Evolutionary conservation across 2,329 filamentous ascomycete genomes (phyloP).

Genomic region (Metarhizium anisopliae): DNA sequence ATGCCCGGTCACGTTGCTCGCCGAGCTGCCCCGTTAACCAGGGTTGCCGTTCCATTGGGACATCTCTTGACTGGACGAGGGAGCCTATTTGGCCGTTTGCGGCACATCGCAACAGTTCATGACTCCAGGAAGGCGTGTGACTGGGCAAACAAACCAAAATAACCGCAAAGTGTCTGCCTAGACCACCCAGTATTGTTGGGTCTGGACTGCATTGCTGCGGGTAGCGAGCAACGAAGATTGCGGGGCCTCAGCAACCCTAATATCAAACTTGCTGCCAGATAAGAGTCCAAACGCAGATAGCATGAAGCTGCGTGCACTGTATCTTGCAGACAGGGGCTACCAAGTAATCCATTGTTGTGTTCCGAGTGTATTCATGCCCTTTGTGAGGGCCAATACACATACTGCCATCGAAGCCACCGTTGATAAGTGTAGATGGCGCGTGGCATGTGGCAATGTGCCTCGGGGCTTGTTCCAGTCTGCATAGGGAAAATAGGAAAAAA

Average conservation of each 20-base stretch:
- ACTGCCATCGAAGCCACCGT: slow-evolving; percentile 3
- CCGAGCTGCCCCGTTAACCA: background rate
- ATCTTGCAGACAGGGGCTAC: background rate
- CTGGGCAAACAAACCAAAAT: slow-evolving; percentile 4
- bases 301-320: background rate
- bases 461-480: background rate
- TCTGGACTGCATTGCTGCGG: background rate
- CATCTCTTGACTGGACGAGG: slow-evolving; percentile 1
- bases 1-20: background rate
- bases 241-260: background rate
- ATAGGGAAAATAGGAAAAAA: background rate
- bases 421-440: slow-evolving; percentile 3
- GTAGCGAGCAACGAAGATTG: slow-evolving; percentile 2
- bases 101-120: background rate
- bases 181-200: background rate
- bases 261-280: background rate
- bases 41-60: slow-evolving; percentile 7
- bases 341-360: background rate
- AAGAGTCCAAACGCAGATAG: background rate
- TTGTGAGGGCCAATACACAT: background rate
- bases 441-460: background rate
- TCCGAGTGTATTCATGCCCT: slow-evolving; percentile 2
- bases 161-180: background rate
- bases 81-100: slow-evolving; percentile 2
- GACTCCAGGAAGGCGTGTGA: background rate